A percentile compares a stretch with the other conserved stretches of the same genome.
phyloP scores from a whole-genome alignment of 768 basidiomycete species.

The Tricholomella constricta region DNA sequence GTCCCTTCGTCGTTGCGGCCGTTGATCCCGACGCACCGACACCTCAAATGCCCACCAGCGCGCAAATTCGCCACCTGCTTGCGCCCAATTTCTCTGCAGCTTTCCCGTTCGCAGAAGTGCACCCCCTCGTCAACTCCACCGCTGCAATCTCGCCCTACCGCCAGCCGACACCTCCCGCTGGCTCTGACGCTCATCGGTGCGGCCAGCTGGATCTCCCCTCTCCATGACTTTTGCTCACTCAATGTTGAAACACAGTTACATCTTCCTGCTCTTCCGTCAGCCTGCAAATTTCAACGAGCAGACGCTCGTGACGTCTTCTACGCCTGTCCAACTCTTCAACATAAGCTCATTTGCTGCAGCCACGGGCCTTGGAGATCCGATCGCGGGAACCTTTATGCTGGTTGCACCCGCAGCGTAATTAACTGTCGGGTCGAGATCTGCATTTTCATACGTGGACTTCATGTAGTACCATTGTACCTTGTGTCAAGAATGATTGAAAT shows the following conservation, averaged over 20 bases:
- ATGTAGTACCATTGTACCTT: no score
- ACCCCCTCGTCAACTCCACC: constrained; percentile 35
- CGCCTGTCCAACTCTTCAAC: constrained; percentile 39
- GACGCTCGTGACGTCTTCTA: constrained; percentile 37
- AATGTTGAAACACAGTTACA: constrained; percentile 43
- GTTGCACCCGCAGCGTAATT: constrained; percentile 30
- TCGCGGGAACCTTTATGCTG: constrained; percentile 50
- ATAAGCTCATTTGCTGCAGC: constrained; percentile 43
- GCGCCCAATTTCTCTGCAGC: constrained; percentile 38
- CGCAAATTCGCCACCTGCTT: constrained; percentile 51
- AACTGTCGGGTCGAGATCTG: neutral
- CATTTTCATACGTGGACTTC: no score
- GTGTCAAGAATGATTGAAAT: no score
- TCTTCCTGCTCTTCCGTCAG: constrained; percentile 50
- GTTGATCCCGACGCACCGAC: constrained; percentile 54
- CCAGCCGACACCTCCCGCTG: constrained; percentile 44
- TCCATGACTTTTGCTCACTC: neutral
- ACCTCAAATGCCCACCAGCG: constrained; percentile 40
- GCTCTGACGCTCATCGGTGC: constrained; percentile 44
- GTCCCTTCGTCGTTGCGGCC: constrained; percentile 47
- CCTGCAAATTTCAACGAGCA: constrained; percentile 41
- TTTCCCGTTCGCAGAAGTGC: neutral
- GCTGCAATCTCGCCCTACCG: constrained; percentile 40
- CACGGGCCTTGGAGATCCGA: constrained; percentile 43
- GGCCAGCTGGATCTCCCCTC: neutral